A percentile compares a stretch with the other conserved stretches of the same genome.
phyloP scores from a whole-genome alignment of 208 protist genomes.

The Acanthamoeba sp. region DNA sequence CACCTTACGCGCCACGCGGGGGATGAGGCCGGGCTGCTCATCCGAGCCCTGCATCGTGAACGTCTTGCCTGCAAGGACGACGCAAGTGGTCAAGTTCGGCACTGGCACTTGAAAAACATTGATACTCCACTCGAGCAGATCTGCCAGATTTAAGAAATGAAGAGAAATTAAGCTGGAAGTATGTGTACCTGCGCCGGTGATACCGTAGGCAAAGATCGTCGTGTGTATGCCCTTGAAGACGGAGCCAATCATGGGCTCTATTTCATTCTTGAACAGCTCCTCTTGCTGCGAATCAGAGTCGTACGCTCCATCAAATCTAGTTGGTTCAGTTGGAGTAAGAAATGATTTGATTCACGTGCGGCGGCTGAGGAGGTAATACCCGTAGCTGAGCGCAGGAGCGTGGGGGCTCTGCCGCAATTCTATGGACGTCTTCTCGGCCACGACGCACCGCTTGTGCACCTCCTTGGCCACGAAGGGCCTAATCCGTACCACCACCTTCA shows the following conservation, averaged over 20 bases:
- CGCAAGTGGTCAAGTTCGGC: no score
- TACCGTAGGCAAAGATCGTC: slow-evolving; percentile 93
- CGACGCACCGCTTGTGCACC: slow-evolving; percentile 5
- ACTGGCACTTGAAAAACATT: no score
- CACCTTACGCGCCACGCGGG: slow-evolving; percentile 66
- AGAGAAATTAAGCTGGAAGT: neutral
- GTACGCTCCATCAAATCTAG: slow-evolving; percentile 15
- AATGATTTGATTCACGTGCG: neutral
- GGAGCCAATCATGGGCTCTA: slow-evolving; percentile 2
- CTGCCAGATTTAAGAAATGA: slow-evolving; percentile 73
- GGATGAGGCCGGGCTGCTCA: slow-evolving; percentile 70
- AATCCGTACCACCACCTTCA: slow-evolving; percentile 53
- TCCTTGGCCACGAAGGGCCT: slow-evolving; percentile 47
- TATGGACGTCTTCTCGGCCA: neutral
- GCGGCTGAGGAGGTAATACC: neutral
- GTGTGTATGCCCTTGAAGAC: slow-evolving; percentile 87
- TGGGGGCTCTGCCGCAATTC: neutral
- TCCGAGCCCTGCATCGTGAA: slow-evolving; percentile 78
- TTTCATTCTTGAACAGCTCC: slow-evolving; percentile 70
- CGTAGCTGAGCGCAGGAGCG: slow-evolving; percentile 4
- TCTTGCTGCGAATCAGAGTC: slow-evolving; percentile 44
- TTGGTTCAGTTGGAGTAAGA: neutral
- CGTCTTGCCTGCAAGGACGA: neutral
- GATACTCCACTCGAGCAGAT: neutral
- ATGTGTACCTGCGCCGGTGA: slow-evolving; percentile 89